phyloP scores from a whole-genome alignment of 768 basidiomycete genomes.

The Mycena leptocephala region DNA sequence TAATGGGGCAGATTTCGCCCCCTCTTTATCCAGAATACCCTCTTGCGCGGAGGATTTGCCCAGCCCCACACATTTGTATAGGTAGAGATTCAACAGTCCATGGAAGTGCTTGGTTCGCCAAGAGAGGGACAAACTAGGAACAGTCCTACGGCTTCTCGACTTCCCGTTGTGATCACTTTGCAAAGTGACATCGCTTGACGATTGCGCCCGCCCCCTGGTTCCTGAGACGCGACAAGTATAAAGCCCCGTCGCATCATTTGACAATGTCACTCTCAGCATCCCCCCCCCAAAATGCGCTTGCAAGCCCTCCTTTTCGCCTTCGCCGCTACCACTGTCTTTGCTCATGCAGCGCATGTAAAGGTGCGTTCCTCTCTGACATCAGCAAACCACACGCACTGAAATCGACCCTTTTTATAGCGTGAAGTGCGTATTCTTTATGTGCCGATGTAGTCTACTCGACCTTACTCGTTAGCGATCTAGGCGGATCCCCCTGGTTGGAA shows the following conservation, averaged over 20 bases:
- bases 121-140: too few relatives aligned
- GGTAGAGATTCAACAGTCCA: too few relatives aligned
- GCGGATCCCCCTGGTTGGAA: constrained; percentile 18
- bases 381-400: too few relatives aligned
- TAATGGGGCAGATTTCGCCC: background rate
- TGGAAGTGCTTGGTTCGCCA: too few relatives aligned
- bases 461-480: background rate
- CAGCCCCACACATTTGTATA: too few relatives aligned
- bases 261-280: constrained; percentile 27
- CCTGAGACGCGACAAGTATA: constrained; percentile 13
- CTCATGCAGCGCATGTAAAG: background rate
- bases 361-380: background rate
- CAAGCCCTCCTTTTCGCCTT: constrained; percentile 41
- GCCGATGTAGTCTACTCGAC: background rate
- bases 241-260: background rate
- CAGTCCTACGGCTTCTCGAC: too few relatives aligned
- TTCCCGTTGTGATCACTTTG: too few relatives aligned
- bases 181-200: too few relatives aligned
- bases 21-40: too few relatives aligned
- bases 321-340: constrained; percentile 28
- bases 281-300: constrained; percentile 50
- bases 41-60: too few relatives aligned
- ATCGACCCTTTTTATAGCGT: background rate
- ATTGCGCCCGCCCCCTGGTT: too few relatives aligned
- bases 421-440: background rate